phyloP scores from a whole-genome alignment of 352 stramenopile species.

The Pythium diclinum region DNA sequence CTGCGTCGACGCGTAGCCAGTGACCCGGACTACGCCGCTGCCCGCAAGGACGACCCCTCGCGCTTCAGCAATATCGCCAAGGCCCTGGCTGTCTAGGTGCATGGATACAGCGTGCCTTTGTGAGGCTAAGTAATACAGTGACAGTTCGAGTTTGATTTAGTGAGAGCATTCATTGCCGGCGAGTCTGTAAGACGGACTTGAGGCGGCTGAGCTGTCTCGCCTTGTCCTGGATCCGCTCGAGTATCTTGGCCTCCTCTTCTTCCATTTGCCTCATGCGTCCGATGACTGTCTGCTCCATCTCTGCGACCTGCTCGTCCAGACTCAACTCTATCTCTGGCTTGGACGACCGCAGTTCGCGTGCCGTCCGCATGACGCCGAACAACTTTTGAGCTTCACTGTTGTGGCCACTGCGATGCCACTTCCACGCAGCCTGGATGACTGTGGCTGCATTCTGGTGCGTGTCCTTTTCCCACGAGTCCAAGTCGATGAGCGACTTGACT shows the following conservation, averaged over 20 bases:
- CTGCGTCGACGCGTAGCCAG: constrained; percentile 47
- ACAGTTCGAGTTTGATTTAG: background rate
- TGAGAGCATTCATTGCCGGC: background rate
- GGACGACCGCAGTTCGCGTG: constrained; percentile 30
- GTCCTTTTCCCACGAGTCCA: constrained; percentile 51
- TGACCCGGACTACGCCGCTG: constrained; percentile 57
- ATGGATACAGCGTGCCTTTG: background rate
- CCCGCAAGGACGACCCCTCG: constrained; percentile 16
- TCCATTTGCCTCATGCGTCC: constrained; percentile 38
- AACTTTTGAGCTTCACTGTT: constrained; percentile 21
- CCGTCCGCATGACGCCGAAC: constrained; percentile 28
- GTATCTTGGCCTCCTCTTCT: constrained; percentile 31
- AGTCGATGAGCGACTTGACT: constrained; percentile 68
- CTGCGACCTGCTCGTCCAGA: constrained; percentile 47
- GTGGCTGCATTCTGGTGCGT: constrained; percentile 37
- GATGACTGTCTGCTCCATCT: constrained; percentile 38
- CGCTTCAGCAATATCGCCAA: constrained; percentile 60
- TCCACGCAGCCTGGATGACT: constrained; percentile 51
- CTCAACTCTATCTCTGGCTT: constrained; percentile 36
- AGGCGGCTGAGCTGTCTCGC: constrained; percentile 9
- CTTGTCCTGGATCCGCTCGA: constrained; percentile 48
- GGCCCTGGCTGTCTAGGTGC: constrained; percentile 34
- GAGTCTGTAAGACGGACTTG: constrained; percentile 7
- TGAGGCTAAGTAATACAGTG: background rate
- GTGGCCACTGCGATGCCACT: constrained; percentile 6